Evolutionary conservation across 2,329 filamentous ascomycete species (phyloP).

Genomic region (Fusarium drepaniforme): DNA sequence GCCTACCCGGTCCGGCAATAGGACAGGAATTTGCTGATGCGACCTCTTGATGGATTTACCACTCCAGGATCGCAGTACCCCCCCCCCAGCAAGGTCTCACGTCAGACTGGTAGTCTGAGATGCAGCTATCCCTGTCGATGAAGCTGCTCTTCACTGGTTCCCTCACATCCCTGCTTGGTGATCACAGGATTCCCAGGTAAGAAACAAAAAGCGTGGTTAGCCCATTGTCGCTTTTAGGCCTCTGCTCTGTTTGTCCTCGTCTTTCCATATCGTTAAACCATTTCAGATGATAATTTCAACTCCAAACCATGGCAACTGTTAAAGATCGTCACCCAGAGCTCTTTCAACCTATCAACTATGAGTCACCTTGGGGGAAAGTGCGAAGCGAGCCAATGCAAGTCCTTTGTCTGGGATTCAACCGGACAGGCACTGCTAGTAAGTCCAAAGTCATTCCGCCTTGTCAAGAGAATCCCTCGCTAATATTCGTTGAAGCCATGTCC

Average conservation of each 20-base stretch:
- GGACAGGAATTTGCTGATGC: too few species aligned
- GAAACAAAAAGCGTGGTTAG: neutral
- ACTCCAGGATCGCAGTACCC: too few species aligned
- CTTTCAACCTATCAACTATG: conserved; percentile 30
- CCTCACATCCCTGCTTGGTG: neutral
- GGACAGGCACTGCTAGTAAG: conserved; percentile 39
- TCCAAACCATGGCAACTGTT: conserved; percentile 24
- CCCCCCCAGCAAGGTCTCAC: neutral
- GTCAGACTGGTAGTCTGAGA: neutral
- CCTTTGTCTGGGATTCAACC: conserved; percentile 33
- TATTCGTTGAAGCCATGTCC: conserved; percentile 16
- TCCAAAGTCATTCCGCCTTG: rapidly evolving
- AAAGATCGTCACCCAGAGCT: conserved; percentile 35
- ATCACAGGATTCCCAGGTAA: neutral
- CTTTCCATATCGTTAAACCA: neutral
- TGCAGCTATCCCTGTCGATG: neutral
- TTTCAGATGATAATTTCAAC: neutral
- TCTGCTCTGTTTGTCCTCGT: neutral
- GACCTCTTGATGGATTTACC: too few species aligned
- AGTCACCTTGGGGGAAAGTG: conserved; percentile 29
- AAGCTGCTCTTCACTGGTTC: neutral
- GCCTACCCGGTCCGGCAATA: too few species aligned
- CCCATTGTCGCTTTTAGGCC: neutral
- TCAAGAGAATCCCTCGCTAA: neutral
- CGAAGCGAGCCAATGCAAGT: conserved; percentile 36